Evolutionary conservation across 2,329 filamentous ascomycete genomes (phyloP).

Genomic region (Alternaria conjuncta): DNA sequence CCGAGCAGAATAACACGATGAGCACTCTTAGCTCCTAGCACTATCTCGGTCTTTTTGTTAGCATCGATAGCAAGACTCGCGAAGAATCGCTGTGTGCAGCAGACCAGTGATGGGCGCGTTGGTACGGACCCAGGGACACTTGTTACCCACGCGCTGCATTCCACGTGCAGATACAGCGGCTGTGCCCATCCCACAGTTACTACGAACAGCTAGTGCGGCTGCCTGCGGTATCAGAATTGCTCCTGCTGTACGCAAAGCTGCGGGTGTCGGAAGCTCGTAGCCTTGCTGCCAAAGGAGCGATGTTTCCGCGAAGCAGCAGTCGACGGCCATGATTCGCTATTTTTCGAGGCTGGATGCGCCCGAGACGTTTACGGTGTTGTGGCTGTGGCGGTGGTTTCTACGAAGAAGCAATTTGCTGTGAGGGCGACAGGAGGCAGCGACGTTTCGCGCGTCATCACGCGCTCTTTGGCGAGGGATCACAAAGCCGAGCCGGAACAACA

Average conservation of each 20-base stretch:
- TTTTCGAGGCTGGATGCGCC: neutral
- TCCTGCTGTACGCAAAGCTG: neutral
- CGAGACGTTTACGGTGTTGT: neutral
- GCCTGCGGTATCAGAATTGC: neutral
- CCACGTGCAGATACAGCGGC: neutral
- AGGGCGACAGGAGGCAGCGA: neutral
- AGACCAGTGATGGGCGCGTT: neutral
- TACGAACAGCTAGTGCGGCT: neutral
- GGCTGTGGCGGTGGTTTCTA: neutral
- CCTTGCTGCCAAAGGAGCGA: too few species aligned
- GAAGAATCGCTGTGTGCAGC: neutral
- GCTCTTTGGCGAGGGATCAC: neutral
- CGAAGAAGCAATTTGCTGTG: neutral
- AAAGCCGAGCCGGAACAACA: neutral
- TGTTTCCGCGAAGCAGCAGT: neutral
- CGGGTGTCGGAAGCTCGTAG: neutral
- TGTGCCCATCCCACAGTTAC: neutral
- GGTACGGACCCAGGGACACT: neutral
- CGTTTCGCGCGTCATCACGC: slow-evolving; percentile 2
- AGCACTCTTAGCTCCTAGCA: neutral
- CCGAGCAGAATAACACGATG: neutral
- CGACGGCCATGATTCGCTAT: neutral
- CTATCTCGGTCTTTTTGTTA: neutral
- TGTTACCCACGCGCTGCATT: neutral
- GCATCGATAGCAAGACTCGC: neutral